Conservation (phyloP, 75 land plant genomes). For the Pinus taeda region DNA sequence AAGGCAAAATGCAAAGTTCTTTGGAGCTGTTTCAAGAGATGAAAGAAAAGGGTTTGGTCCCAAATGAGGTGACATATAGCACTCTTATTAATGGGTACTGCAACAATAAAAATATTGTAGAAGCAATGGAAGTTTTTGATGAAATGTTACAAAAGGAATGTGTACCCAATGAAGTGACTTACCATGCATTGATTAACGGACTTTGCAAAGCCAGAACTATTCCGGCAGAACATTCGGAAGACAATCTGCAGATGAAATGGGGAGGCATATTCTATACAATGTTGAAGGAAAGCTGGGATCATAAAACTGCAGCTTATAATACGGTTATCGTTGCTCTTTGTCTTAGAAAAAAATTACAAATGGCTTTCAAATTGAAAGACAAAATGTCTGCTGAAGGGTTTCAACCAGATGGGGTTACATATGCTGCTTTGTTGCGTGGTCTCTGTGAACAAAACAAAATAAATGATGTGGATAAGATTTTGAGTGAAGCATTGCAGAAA, state of each 20-base stretch:
- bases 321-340: constrained; percentile 60
- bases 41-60: constrained; percentile 30
- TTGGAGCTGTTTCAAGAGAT: constrained; percentile 34
- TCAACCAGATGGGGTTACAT: constrained; percentile 51
- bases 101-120: constrained; percentile 36
- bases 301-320: constrained; percentile 50
- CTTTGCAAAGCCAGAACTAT: constrained; percentile 23
- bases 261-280: constrained; percentile 31
- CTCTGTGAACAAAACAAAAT: constrained; percentile 49
- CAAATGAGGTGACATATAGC: constrained; percentile 67
- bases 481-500: constrained; percentile 29
- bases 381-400: constrained; percentile 55
- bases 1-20: constrained; percentile 32
- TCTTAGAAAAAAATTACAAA: constrained; percentile 44
- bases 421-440: constrained; percentile 45
- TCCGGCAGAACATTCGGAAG: neutral
- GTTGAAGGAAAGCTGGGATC: constrained; percentile 44
- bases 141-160: constrained; percentile 54
- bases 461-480: constrained; percentile 39
- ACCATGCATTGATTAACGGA: constrained; percentile 42
- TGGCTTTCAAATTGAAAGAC: constrained; percentile 48
- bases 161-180: constrained; percentile 61
- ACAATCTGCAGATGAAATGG: constrained; percentile 6
- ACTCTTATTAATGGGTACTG: constrained; percentile 49
- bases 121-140: constrained; percentile 42